Evolutionary conservation across 169 alveolate species (phyloP).

Genomic region (Plasmodium malariae): DNA sequence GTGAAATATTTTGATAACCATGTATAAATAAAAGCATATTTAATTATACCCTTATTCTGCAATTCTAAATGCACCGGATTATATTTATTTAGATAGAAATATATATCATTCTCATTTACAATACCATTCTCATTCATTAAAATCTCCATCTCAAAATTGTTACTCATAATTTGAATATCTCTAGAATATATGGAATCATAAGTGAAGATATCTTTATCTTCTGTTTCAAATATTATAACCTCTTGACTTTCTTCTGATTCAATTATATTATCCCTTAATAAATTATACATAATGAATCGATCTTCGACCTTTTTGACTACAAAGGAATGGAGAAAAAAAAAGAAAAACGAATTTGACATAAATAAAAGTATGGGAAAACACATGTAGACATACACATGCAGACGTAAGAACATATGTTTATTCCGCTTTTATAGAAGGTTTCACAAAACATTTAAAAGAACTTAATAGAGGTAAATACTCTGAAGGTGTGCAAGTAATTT

Average conservation of each 20-base stretch:
- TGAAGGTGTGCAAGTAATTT: too few species aligned
- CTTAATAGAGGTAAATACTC: too few species aligned
- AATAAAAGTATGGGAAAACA: too few species aligned
- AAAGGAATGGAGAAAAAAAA: slow-evolving; percentile 6
- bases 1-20: slow-evolving; percentile 53
- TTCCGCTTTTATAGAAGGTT: too few species aligned
- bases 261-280: slow-evolving; percentile 46
- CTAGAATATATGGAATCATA: slow-evolving; percentile 54
- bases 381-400: too few species aligned
- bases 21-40: slow-evolving; percentile 22
- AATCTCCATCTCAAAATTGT: slow-evolving; percentile 47
- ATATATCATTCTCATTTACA: slow-evolving; percentile 13
- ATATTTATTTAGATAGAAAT: slow-evolving; percentile 32
- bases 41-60: slow-evolving; percentile 56
- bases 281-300: slow-evolving; percentile 28
- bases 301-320: slow-evolving; percentile 31
- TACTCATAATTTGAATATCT: slow-evolving; percentile 36
- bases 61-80: slow-evolving; percentile 45
- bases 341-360: not conserved
- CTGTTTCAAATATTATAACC: slow-evolving; percentile 39
- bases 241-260: slow-evolving; percentile 30
- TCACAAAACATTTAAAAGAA: too few species aligned
- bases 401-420: too few species aligned
- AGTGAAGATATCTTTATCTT: slow-evolving; percentile 30
- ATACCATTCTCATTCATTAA: slow-evolving; percentile 31